Evolutionary conservation across 208 protist genomes (phyloP).

Genomic region (Strigomonas galati): DNA sequence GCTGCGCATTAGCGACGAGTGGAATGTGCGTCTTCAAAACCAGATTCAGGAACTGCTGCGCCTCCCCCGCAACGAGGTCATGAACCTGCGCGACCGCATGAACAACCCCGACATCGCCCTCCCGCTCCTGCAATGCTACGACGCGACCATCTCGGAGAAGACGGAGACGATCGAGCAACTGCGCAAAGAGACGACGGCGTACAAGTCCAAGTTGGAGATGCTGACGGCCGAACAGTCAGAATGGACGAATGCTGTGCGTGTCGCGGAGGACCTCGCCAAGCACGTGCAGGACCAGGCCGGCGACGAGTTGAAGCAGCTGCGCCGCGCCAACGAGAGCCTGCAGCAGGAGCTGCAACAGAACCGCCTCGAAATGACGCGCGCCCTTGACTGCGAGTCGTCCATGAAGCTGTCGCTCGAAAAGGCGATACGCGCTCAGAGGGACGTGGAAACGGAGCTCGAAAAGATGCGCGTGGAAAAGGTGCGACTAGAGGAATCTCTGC

Average conservation of each 20-base stretch:
- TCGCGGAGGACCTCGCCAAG: conserved; percentile 55
- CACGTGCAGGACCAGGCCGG: conserved; percentile 33
- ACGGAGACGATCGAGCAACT: conserved; percentile 45
- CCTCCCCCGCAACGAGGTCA: conserved; percentile 58
- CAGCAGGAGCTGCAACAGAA: conserved; percentile 1
- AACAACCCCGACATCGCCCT: conserved; percentile 79
- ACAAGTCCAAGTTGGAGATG: conserved; percentile 25
- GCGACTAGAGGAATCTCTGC: conserved; percentile 23
- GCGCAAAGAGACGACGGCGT: conserved; percentile 21
- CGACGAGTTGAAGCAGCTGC: conserved; percentile 21
- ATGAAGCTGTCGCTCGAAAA: conserved; percentile 17
- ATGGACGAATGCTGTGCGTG: conserved; percentile 34
- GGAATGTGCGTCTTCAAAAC: conserved; percentile 69
- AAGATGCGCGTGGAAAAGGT: conserved; percentile 16
- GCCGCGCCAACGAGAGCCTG: not conserved
- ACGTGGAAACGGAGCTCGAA: conserved; percentile 16
- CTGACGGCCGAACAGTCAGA: conserved; percentile 32
- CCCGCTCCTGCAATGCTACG: conserved; percentile 84
- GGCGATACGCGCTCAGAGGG: conserved; percentile 17
- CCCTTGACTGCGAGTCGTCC: conserved; percentile 16
- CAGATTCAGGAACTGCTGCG: conserved; percentile 73
- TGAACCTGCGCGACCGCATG: conserved; percentile 63
- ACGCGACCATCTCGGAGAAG: conserved; percentile 75
- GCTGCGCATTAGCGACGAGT: conserved; percentile 69
- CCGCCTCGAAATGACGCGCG: conserved; percentile 15